These are phyloP conservation scores for Rhodosporidiobolus sp. DNA, from an alignment of 768 basidiomycete genomes.

Conservation along the genomic window DNA sequence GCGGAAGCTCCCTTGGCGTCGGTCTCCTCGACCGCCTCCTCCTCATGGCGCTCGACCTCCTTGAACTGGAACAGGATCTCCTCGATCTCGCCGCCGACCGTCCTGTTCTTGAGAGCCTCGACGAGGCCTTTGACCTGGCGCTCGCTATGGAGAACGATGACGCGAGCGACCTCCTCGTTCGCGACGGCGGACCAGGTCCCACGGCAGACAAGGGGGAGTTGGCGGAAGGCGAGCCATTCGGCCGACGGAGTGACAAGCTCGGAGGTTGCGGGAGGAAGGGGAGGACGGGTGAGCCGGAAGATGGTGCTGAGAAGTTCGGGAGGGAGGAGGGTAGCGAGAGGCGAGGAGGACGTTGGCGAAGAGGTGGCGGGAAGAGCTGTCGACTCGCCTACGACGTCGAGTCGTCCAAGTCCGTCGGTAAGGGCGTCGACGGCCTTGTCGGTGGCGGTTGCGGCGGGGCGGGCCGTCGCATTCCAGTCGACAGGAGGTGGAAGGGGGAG, in stretches of 20 bases:
- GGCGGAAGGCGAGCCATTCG: neutral
- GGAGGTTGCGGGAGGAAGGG: neutral
- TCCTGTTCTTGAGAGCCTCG: neutral
- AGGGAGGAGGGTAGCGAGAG: slow-evolving; percentile 15
- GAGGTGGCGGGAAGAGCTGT: too few species aligned
- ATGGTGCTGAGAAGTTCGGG: slow-evolving; percentile 22
- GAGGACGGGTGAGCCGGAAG: slow-evolving; percentile 8
- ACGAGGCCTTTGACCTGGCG: neutral
- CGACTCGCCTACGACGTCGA: too few species aligned
- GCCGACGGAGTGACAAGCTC: neutral
- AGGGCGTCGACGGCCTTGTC: too few species aligned
- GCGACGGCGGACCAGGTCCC: slow-evolving; percentile 12
- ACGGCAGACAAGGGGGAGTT: slow-evolving; percentile 6
- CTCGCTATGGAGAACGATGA: neutral
- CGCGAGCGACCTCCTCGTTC: neutral
- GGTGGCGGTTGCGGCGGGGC: too few species aligned
- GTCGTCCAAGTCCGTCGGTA: too few species aligned
- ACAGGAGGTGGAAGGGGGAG: too few species aligned
- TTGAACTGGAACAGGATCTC: slow-evolving; percentile 23
- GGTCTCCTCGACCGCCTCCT: neutral
- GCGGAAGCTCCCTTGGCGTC: neutral
- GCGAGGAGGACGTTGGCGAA: too few species aligned
- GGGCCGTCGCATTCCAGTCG: too few species aligned
- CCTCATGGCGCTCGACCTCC: neutral
- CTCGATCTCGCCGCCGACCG: slow-evolving; percentile 2